Evolutionary conservation across 345 rosid species (phyloP).

Genomic region (Populus alba): DNA sequence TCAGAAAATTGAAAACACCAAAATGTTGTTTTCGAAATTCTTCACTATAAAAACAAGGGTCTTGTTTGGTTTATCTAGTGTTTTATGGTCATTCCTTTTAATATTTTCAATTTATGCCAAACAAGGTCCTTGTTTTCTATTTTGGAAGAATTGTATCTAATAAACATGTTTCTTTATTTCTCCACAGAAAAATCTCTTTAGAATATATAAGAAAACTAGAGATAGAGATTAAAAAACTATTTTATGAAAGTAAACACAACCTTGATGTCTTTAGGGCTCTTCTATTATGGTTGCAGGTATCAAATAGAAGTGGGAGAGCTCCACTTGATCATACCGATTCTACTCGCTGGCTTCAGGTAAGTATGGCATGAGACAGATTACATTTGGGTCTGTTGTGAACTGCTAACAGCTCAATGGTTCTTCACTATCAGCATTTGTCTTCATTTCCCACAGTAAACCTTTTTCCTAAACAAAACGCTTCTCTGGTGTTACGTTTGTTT

Average conservation of each 20-base stretch:
- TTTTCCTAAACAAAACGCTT: background rate
- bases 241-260: too few species aligned
- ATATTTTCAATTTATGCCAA: too few species aligned
- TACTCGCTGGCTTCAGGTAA: slow-evolving; percentile 93
- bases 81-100: too few species aligned
- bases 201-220: background rate
- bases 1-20: too few species aligned
- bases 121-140: too few species aligned
- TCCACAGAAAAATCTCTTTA: too few species aligned
- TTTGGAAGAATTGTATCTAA: too few species aligned
- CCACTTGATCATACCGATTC: slow-evolving; percentile 76
- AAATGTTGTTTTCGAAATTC: too few species aligned
- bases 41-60: too few species aligned
- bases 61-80: too few species aligned
- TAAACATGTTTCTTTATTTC: too few species aligned
- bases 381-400: slow-evolving; percentile 4
- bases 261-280: slow-evolving; percentile 1
- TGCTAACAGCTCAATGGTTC: slow-evolving; percentile 5
- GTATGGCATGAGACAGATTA: slow-evolving; percentile 28
- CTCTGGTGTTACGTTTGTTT: background rate
- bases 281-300: slow-evolving; percentile 48
- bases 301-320: slow-evolving; percentile 70
- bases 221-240: too few species aligned
- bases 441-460: background rate
- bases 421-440: background rate